Percentiles rank a stretch among this genome's conserved stretches.
Conservation (phyloP, 768 basidiomycete genomes). For the Suillus hirtellus region DNA sequence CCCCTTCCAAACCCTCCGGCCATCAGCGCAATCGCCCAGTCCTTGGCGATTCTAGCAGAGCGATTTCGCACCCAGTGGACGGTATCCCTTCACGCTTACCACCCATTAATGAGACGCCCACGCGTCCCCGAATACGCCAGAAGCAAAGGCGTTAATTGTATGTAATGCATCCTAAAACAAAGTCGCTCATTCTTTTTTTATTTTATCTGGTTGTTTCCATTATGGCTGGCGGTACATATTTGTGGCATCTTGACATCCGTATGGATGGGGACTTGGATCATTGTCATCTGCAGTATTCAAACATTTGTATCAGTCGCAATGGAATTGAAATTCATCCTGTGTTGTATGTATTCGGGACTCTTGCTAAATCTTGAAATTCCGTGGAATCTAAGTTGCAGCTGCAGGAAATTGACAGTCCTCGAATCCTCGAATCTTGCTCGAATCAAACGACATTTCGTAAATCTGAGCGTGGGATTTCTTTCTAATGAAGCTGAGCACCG, state of each 20-base stretch:
- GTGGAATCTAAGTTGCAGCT: no score
- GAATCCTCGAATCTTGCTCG: no score
- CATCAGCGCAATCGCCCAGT: conserved; percentile 20
- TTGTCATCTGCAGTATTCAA: conserved; percentile 7
- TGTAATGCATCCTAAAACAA: conserved; percentile 2
- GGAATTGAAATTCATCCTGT: not conserved
- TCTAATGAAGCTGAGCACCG: not conserved
- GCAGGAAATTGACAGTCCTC: no score
- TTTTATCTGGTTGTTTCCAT: conserved; percentile 5
- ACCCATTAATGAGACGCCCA: conserved; percentile 56
- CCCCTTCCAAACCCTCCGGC: conserved; percentile 20
- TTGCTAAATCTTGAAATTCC: not conserved
- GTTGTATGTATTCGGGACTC: not conserved
- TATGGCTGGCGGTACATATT: conserved; percentile 1
- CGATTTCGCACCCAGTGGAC: conserved; percentile 26
- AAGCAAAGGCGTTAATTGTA: conserved; percentile 33
- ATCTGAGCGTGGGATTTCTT: not conserved
- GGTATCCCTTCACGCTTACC: conserved; percentile 38
- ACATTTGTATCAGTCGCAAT: conserved; percentile 6
- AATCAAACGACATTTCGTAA: no score
- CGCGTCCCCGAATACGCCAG: conserved; percentile 55
- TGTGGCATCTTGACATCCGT: conserved; percentile 5
- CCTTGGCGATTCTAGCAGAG: conserved; percentile 27
- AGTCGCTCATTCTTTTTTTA: conserved; percentile 6
- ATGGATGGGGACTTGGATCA: conserved; percentile 8